These are phyloP conservation scores for Globisporangium nodosum DNA, from an alignment of 352 stramenopile genomes.

Conservation along the genomic window DNA sequence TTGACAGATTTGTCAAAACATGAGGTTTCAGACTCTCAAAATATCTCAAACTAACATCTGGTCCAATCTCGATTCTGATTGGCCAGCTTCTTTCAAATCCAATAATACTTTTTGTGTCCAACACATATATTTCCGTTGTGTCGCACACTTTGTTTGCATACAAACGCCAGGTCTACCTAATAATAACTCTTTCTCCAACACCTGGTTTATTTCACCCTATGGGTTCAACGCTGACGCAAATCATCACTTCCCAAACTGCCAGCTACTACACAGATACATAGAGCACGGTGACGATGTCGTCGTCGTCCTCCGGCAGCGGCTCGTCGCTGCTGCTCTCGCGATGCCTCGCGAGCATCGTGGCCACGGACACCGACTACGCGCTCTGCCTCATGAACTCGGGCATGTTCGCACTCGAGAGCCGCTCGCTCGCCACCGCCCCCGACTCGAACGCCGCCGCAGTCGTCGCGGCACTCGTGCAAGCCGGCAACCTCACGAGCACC, in stretches of 20 bases:
- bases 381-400: conserved; percentile 65
- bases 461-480: conserved; percentile 5
- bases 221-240: too few relatives aligned
- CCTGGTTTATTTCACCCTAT: too few relatives aligned
- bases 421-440: conserved; percentile 6
- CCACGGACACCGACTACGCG: conserved; percentile 37
- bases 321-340: conserved; percentile 20
- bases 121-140: too few relatives aligned
- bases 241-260: conserved; percentile 14
- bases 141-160: too few relatives aligned
- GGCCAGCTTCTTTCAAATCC: too few relatives aligned
- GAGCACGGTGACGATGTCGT: background rate
- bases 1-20: too few relatives aligned
- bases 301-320: conserved; percentile 14
- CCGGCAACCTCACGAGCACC: conserved; percentile 7
- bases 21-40: too few relatives aligned
- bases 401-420: conserved; percentile 34
- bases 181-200: too few relatives aligned
- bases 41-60: too few relatives aligned
- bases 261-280: background rate
- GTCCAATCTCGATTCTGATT: too few relatives aligned
- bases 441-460: conserved; percentile 2
- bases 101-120: too few relatives aligned
- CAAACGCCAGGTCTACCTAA: too few relatives aligned
- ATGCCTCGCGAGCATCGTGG: conserved; percentile 32